Conservation (phyloP, 345 rosid species). For the Abelmoschus esculentus region DNA sequence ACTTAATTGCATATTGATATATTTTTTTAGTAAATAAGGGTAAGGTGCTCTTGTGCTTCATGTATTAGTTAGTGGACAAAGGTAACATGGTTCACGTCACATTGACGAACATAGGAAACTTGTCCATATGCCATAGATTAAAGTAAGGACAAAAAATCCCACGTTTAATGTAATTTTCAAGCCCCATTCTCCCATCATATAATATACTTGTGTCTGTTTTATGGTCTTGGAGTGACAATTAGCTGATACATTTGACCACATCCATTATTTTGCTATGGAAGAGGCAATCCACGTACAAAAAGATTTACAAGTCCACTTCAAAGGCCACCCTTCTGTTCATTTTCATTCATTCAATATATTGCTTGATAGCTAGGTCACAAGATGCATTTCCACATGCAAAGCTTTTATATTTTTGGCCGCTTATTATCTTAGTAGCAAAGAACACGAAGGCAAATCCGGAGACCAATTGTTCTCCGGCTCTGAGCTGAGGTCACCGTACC, state of each 20-base stretch:
- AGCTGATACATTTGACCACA: conserved; percentile 44
- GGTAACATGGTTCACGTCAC: conserved; percentile 36
- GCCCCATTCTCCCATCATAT: conserved; percentile 4
- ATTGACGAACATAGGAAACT: conserved; percentile 16
- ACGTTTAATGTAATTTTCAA: conserved; percentile 22
- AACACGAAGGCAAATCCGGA: neutral
- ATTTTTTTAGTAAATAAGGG: too few species aligned
- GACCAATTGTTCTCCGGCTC: neutral
- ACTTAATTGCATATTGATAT: too few species aligned
- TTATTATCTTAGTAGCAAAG: neutral
- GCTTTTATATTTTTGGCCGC: neutral
- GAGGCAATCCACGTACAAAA: neutral
- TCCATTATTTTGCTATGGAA: neutral
- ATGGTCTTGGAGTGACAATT: neutral
- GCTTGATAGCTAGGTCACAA: neutral
- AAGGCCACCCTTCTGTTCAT: neutral
- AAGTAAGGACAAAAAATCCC: conserved; percentile 9
- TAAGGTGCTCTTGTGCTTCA: neutral
- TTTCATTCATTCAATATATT: neutral
- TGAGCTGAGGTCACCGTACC: neutral
- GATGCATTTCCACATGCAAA: neutral
- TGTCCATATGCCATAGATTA: conserved; percentile 15
- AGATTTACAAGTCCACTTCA: conserved; percentile 16
- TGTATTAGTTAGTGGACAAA: conserved; percentile 18
- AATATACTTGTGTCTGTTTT: neutral